These are phyloP conservation scores for Stenocarpella maydis DNA, from an alignment of 2,329 filamentous ascomycete species.

Conservation along the genomic window DNA sequence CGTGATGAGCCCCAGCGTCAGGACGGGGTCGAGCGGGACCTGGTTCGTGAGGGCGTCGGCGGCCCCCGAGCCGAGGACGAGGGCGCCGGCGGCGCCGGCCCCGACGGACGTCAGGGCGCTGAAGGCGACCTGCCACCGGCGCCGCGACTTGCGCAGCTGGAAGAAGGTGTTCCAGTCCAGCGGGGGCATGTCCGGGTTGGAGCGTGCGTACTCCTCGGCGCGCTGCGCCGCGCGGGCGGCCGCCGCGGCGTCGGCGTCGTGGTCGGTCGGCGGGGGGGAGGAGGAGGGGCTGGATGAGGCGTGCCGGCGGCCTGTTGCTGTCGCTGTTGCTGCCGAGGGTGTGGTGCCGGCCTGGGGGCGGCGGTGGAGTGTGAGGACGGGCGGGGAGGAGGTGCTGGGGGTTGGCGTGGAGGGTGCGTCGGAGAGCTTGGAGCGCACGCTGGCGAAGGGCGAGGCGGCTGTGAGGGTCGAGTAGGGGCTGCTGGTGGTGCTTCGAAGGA, in stretches of 20 bases:
- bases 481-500: slow-evolving; percentile 40
- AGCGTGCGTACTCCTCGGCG: slow-evolving; percentile 21
- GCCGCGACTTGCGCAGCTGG: slow-evolving; percentile 83
- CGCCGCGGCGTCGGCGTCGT: slow-evolving; percentile 37
- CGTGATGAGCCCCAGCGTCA: slow-evolving; percentile 83
- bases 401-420: slow-evolving; percentile 35
- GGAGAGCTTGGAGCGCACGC: slow-evolving; percentile 36
- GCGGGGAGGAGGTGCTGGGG: slow-evolving; percentile 35
- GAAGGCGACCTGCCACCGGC: slow-evolving; percentile 82
- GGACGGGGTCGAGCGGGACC: slow-evolving; percentile 86
- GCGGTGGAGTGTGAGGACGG: slow-evolving; percentile 33
- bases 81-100: slow-evolving; percentile 68
- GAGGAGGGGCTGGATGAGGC: slow-evolving; percentile 17
- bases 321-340: slow-evolving; percentile 7
- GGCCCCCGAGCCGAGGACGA: slow-evolving; percentile 74
- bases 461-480: slow-evolving; percentile 44
- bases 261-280: slow-evolving; percentile 31
- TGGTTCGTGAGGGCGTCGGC: slow-evolving; percentile 75
- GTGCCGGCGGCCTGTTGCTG: slow-evolving; percentile 38
- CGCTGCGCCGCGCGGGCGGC: slow-evolving; percentile 39
- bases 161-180: slow-evolving; percentile 95
- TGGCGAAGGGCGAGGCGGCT: slow-evolving; percentile 36
- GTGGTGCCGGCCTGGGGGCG: slow-evolving; percentile 1
- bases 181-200: slow-evolving; percentile 45
- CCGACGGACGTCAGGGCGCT: slow-evolving; percentile 71